Evolutionary conservation across 306 rosid genomes (phyloP).

Genomic region (Geum urbanum): DNA sequence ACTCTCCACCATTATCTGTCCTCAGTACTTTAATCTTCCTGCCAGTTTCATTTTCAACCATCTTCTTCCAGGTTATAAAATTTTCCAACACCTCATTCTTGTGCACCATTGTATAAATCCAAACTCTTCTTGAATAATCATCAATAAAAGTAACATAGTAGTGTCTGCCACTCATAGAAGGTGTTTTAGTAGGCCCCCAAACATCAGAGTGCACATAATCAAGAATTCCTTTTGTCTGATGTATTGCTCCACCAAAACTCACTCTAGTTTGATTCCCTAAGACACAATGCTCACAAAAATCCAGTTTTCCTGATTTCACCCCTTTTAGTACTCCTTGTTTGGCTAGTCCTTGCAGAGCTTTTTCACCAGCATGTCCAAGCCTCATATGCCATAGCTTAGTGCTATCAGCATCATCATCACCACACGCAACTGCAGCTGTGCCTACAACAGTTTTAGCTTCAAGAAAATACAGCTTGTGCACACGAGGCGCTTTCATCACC

Average conservation of each 20-base stretch:
- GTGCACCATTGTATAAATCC: not conserved
- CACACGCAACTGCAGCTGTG: not conserved
- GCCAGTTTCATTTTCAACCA: not conserved
- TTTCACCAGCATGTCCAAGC: not conserved
- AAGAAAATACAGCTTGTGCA: not conserved
- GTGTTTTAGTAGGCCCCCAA: not conserved
- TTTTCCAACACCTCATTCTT: not conserved
- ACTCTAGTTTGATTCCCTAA: not conserved
- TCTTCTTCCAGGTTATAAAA: not conserved
- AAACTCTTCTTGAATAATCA: not conserved
- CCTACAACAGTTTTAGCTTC: not conserved
- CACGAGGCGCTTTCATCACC: not conserved
- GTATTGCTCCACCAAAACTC: not conserved
- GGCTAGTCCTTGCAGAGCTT: not conserved
- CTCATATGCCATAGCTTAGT: not conserved
- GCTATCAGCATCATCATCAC: not conserved
- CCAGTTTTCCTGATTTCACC: not conserved
- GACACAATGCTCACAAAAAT: not conserved
- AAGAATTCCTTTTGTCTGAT: not conserved
- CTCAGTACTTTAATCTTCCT: not conserved
- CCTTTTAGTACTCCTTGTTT: not conserved
- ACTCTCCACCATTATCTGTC: not conserved
- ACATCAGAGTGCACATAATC: not conserved
- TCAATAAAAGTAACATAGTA: not conserved
- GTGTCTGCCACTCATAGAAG: not conserved